Evolutionary conservation across 306 rosid genomes (phyloP), one percentile per base, ranked within the genome.

Genomic region (Ochetophila trinervis): DNA sequence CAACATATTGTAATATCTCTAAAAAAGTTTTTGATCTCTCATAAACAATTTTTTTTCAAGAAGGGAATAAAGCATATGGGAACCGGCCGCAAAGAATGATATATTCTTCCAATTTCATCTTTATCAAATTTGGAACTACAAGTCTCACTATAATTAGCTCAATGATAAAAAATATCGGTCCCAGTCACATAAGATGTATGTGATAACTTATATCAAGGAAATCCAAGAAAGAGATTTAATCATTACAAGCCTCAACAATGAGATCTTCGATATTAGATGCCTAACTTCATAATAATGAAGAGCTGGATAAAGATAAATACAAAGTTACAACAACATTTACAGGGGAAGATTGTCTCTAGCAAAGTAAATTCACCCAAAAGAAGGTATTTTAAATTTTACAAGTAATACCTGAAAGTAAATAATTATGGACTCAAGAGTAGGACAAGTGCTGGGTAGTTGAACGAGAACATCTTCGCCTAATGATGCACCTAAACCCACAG

Each of bases 331-430:
- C 52, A 55, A 27, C 14, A 66, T 53, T 8, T 62, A 27, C 5
- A 22, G 3, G 34, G 59, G 19, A 21, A 7, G 30, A 18, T 7
- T 42, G 18, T 50, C 40, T 49, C 19, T 23, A 1, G 36, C 60
- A 66, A 64, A 68, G 36, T 16, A 30, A 19, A 32, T 18, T 13
- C 45, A 30, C 17, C 35, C 21, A 24, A 68, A 35, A 50, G 27
- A 18, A 37, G 42, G 70, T 68, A 72, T 65, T 76, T 70, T 51
- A 48, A 66, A 60, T 36, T 27, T 64, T 3, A 58, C 34, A 70
- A 65, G 44, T 53, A 62, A 63, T 69, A 87, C 96, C 94, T 87
- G 96, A 79, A 90, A 87, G 71, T 82, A 63, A 80, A 90, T 83
- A 67, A 68, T 65, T 69, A 87, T 51, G 54, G 80, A 83, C 83